Evolutionary conservation across 1,139 yeast species (phyloP).

Genomic region (Magnusiomyces sp.): DNA sequence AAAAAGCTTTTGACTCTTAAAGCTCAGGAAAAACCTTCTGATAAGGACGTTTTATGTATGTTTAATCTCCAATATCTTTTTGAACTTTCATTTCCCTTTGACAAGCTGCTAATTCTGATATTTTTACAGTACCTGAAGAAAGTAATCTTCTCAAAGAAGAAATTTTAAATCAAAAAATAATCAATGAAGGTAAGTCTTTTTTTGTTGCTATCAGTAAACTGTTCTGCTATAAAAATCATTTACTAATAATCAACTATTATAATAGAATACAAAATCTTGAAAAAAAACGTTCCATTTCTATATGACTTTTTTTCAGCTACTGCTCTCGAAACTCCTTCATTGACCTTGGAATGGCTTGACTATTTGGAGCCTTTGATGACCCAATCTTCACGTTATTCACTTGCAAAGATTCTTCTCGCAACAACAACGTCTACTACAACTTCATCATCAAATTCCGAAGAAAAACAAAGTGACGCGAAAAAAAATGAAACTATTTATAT

Average conservation of each 20-base stretch:
- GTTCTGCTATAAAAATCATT: slow-evolving; percentile 3
- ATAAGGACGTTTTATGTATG: slow-evolving; percentile 9
- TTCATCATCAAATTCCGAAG: too few species aligned
- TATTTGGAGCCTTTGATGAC: too few species aligned
- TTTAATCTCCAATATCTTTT: neutral
- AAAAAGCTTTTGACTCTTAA: slow-evolving; percentile 8
- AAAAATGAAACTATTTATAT: neutral
- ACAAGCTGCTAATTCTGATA: too few species aligned
- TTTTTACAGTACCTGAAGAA: too few species aligned
- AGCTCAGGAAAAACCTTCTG: slow-evolving; percentile 6
- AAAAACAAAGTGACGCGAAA: too few species aligned
- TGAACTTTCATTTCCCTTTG: neutral
- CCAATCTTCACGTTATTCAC: too few species aligned
- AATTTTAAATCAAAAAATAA: slow-evolving; percentile 40
- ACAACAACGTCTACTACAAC: too few species aligned
- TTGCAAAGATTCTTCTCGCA: too few species aligned
- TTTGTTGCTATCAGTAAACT: slow-evolving; percentile 9
- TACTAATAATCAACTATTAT: neutral
- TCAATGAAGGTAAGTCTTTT: slow-evolving; percentile 35
- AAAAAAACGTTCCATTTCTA: slow-evolving; percentile 78
- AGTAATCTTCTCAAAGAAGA: slow-evolving; percentile 31
- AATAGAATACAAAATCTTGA: slow-evolving; percentile 48
- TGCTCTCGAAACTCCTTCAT: slow-evolving; percentile 52
- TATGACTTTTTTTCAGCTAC: slow-evolving; percentile 70
- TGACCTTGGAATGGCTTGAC: slow-evolving; percentile 34